A percentile compares a stretch with the other conserved stretches of the same genome.
phyloP scores from a whole-genome alignment of 495 filamentous ascomycete species.

The Daldinia decipiens region DNA sequence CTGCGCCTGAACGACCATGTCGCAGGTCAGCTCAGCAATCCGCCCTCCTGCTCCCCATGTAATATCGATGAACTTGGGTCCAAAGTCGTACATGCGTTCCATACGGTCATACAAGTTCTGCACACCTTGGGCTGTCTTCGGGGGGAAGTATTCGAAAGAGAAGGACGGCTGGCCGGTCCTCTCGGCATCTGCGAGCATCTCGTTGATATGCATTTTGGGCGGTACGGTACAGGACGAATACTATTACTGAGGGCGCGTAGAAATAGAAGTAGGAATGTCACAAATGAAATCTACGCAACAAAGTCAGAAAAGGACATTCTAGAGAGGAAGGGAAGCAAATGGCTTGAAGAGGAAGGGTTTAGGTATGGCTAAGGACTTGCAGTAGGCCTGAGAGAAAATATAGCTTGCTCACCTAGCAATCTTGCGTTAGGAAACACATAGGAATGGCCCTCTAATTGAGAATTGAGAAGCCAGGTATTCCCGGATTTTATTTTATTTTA shows the following conservation, averaged over 20 bases:
- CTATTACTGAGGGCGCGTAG: background rate
- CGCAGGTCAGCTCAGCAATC: constrained; percentile 89
- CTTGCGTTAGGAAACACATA: constrained; percentile 21
- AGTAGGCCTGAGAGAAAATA: constrained; percentile 5
- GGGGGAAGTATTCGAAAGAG: constrained; percentile 99
- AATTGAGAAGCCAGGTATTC: constrained; percentile 16
- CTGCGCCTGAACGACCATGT: constrained; percentile 98
- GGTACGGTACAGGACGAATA: background rate
- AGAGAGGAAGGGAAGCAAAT: background rate
- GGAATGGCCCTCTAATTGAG: constrained; percentile 7
- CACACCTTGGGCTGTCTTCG: constrained; percentile 98
- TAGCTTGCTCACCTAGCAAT: constrained; percentile 38
- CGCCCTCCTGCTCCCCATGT: constrained; percentile 98
- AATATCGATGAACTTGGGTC: constrained; percentile 95
- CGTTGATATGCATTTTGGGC: constrained; percentile 80
- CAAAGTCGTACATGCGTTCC: constrained; percentile 96
- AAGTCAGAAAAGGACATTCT: constrained; percentile 8
- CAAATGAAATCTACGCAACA: constrained; percentile 26
- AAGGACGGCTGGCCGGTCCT: constrained; percentile 80
- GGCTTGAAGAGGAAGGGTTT: background rate
- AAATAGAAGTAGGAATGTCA: constrained; percentile 7
- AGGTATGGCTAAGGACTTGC: background rate
- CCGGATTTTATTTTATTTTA: background rate
- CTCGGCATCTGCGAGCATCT: constrained; percentile 88
- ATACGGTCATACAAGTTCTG: constrained; percentile 99